Evolutionary conservation across 495 filamentous ascomycete genomes (phyloP), one percentile per base, ranked within the genome.

Genomic region (Neurospora tetrasperma): DNA sequence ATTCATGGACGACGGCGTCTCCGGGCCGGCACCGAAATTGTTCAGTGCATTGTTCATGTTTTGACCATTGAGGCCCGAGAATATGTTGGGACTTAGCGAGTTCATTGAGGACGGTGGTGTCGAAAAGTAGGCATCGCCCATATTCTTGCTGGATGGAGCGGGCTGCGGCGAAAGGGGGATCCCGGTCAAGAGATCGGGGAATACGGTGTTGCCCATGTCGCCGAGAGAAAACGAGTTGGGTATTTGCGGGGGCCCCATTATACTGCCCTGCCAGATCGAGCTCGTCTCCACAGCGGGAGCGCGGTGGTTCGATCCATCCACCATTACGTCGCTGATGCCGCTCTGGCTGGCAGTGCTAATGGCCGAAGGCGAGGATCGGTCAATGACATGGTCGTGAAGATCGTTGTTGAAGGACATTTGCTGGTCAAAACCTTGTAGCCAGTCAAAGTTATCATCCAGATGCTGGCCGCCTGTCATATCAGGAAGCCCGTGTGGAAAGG

Each of bases 281-380:
- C 82, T 84, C 39, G 86, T 84, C 11, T 76, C 81, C 35, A 81
- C 79, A 8, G 86, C 78, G 14, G 80, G 75, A 41, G 83, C 76
- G 41, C 85, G 85, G 71, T 86, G 89, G 76, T 91, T 92, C 12
- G 92, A 90, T 6, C 91, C 93, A 79, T 97, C 94, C 48, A 97
- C 84, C 91, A 97, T 94, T 72, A 94, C 88, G 78, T 98, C 95
- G 80, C 93, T 97, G 77, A 96, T 92, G 16, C 91, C 93, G 81
- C 92, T 95, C 75, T 95, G 94, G 77, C 94, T 97, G 39, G 91
- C 92, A 20, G 92, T 96, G 81, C 94, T 97, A 77, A 97, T 94
- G 31, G 92, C 95, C 10, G 94, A 98, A 9, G 96, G 96, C 7
- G 96, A 98, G 12, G 96, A 98, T 48, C 92, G 93, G 75, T 97